Evolutionary conservation across 2,329 filamentous ascomycete genomes (phyloP).

Genomic region (Pseudopyrenochaeta lycopersici): DNA sequence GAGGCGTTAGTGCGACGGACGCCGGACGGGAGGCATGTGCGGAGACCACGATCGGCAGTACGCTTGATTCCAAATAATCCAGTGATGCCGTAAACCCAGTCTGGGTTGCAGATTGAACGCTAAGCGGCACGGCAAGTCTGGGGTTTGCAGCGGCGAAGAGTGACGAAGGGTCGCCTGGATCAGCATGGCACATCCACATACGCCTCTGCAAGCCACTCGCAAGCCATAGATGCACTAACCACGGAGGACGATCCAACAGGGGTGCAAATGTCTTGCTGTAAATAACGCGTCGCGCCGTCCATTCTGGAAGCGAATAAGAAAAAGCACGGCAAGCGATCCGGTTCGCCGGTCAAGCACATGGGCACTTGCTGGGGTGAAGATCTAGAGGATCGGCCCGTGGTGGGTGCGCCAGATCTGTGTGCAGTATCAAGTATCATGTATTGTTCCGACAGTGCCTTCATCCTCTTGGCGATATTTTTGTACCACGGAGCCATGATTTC

Average conservation of each 20-base stretch:
- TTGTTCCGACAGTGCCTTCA: constrained; percentile 33
- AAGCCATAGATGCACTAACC: constrained; percentile 35
- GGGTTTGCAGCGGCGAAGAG: constrained; percentile 11
- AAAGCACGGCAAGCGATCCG: constrained; percentile 36
- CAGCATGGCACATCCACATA: constrained; percentile 21
- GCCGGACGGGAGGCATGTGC: constrained; percentile 1
- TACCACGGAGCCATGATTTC: constrained; percentile 35
- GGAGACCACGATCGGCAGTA: constrained; percentile 6
- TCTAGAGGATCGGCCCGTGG: constrained; percentile 41
- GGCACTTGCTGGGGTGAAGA: constrained; percentile 22
- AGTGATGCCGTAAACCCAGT: constrained; percentile 4
- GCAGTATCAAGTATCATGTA: constrained; percentile 28
- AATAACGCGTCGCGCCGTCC: constrained; percentile 8
- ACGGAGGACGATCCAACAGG: constrained; percentile 30
- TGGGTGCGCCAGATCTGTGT: constrained; percentile 38
- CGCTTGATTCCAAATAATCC: constrained; percentile 19
- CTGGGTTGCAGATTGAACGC: constrained; percentile 1
- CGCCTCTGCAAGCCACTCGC: constrained; percentile 33
- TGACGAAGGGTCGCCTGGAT: constrained; percentile 20
- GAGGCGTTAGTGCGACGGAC: constrained; percentile 33
- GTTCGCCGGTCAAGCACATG: constrained; percentile 23
- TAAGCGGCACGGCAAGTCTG: constrained; percentile 14
- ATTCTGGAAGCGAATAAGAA: constrained; percentile 26
- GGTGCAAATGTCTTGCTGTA: constrained; percentile 22
- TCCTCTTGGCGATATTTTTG: constrained; percentile 48